Evolutionary conservation across 805 yeast genomes (phyloP).

Genomic region (Ogataea salicorniae): DNA sequence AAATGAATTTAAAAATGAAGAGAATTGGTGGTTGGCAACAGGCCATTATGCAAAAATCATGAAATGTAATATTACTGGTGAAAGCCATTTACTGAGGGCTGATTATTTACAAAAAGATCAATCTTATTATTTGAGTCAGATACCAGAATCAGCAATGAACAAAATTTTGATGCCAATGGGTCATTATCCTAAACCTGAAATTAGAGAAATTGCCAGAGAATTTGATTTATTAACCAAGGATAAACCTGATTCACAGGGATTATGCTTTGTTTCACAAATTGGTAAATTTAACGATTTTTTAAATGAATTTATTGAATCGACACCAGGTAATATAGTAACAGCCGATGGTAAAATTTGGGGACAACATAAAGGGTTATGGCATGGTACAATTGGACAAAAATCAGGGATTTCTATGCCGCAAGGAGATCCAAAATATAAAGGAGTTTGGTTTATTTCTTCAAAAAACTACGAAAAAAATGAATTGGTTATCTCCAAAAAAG

Average conservation of each 20-base stretch:
- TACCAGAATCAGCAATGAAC: constrained; percentile 40
- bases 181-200: constrained; percentile 65
- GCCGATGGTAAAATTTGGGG: constrained; percentile 76
- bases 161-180: constrained; percentile 77
- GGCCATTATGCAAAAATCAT: constrained; percentile 72
- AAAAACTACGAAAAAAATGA: constrained; percentile 64
- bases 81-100: constrained; percentile 52
- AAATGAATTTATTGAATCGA: constrained; percentile 63
- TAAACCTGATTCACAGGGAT: constrained; percentile 93
- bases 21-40: constrained; percentile 80
- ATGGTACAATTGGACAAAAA: constrained; percentile 90
- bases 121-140: constrained; percentile 79
- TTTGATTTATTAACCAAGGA: constrained; percentile 53
- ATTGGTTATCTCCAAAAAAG: constrained; percentile 72
- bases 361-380: constrained; percentile 82
- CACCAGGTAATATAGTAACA: constrained; percentile 77
- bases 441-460: constrained; percentile 82
- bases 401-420: constrained; percentile 83
- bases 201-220: constrained; percentile 60
- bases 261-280: constrained; percentile 76
- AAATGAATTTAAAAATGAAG: constrained; percentile 1
- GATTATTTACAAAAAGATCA: constrained; percentile 70
- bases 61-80: constrained; percentile 27
- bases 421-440: constrained; percentile 67
- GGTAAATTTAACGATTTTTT: constrained; percentile 68